A percentile compares a stretch with the other conserved stretches of the same genome.
Evolutionary conservation across 176 grass and related monocot genomes (phyloP).

Genomic region (Avena sativa): DNA sequence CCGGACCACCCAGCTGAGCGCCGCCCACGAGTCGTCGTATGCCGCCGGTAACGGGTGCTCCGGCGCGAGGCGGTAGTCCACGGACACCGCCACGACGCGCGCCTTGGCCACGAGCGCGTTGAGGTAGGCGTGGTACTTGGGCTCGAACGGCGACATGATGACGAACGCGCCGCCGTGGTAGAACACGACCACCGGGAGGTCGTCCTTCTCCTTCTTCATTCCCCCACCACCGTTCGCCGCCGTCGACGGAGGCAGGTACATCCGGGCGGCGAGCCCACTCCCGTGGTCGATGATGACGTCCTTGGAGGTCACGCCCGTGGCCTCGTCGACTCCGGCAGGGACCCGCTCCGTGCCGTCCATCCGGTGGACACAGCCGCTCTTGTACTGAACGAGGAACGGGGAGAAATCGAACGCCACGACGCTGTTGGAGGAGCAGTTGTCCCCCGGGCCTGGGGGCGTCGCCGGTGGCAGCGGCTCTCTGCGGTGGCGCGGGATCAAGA

Average conservation of each 20-base stretch:
- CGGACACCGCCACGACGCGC: conserved; percentile 68
- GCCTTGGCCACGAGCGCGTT: conserved; percentile 59
- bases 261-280: conserved; percentile 50
- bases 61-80: conserved; percentile 83
- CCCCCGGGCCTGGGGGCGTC: conserved; percentile 31
- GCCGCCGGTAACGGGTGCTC: conserved; percentile 74
- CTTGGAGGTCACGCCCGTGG: conserved; percentile 61
- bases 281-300: conserved; percentile 60
- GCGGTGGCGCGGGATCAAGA: conserved; percentile 47
- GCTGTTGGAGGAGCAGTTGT: conserved; percentile 51
- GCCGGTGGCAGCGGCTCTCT: not conserved
- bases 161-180: conserved; percentile 83
- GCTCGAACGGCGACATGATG: conserved; percentile 83
- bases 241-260: conserved; percentile 57
- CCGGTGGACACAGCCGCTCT: conserved; percentile 63
- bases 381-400: conserved; percentile 71
- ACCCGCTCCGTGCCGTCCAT: conserved; percentile 48
- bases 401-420: conserved; percentile 65
- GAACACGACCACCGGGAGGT: conserved; percentile 66
- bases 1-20: conserved; percentile 60
- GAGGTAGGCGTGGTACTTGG: conserved; percentile 80
- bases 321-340: conserved; percentile 46
- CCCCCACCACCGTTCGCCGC: not conserved
- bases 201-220: not conserved
- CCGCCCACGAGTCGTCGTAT: conserved; percentile 78